Evolutionary conservation across 495 filamentous ascomycete genomes (phyloP).

Genomic region (Penicillium pancosmium): DNA sequence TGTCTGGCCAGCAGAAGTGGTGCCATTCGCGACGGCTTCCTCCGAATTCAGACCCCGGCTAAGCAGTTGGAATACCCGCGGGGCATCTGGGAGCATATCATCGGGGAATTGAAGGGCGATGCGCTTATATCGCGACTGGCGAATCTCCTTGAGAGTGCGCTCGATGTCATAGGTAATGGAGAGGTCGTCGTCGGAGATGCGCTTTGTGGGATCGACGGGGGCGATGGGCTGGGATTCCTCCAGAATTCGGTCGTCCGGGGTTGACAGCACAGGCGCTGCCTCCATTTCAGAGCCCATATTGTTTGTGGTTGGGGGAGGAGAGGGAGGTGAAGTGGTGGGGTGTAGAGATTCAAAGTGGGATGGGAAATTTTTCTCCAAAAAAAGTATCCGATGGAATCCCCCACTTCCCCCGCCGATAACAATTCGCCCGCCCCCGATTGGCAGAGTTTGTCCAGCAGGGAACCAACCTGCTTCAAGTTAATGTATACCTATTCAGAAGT

Average conservation of each 20-base stretch:
- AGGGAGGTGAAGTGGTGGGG: slow-evolving; percentile 11
- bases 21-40: slow-evolving; percentile 22
- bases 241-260: slow-evolving; percentile 80
- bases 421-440: slow-evolving; percentile 30
- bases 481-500: too few relatives aligned
- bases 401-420: slow-evolving; percentile 43
- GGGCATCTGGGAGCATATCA: slow-evolving; percentile 82
- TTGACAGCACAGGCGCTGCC: slow-evolving; percentile 79
- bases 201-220: slow-evolving; percentile 28
- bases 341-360: slow-evolving; percentile 4
- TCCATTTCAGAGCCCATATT: slow-evolving; percentile 42
- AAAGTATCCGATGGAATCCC: slow-evolving; percentile 20
- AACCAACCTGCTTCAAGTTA: too few relatives aligned
- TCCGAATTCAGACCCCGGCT: slow-evolving; percentile 56
- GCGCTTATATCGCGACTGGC: slow-evolving; percentile 66
- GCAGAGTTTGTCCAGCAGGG: slow-evolving; percentile 2
- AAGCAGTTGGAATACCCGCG: slow-evolving; percentile 74
- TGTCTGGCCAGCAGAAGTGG: slow-evolving; percentile 14
- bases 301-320: slow-evolving; percentile 10
- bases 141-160: slow-evolving; percentile 76
- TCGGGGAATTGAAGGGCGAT: slow-evolving; percentile 96
- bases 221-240: slow-evolving; percentile 49
- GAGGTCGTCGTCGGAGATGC: slow-evolving; percentile 70
- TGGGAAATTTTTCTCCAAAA: slow-evolving; percentile 24
- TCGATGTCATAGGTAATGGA: slow-evolving; percentile 82